Evolutionary conservation across 2,329 filamentous ascomycete species (phyloP).

Genomic region (Aureobasidium melanogenum): DNA sequence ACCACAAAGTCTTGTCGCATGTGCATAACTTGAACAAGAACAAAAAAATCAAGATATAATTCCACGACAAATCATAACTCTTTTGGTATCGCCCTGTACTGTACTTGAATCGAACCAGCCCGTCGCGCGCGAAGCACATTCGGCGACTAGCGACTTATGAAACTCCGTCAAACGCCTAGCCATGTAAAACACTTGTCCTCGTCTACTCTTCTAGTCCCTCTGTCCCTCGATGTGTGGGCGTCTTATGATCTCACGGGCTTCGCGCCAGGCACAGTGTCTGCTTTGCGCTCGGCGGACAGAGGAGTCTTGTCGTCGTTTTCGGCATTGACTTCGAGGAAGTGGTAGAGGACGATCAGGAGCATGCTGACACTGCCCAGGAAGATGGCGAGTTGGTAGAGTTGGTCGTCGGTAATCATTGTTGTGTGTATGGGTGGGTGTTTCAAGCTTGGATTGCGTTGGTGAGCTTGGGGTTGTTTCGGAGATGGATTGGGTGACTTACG

Average conservation of each 20-base stretch:
- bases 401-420: slow-evolving; percentile 88
- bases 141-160: not conserved
- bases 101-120: not conserved
- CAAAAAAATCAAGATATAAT: not conserved
- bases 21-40: not conserved
- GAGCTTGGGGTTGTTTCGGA: not conserved
- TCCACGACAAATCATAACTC: not conserved
- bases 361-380: slow-evolving; percentile 85
- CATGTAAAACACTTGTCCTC: not conserved
- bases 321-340: slow-evolving; percentile 94
- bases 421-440: not conserved
- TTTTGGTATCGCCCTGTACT: not conserved
- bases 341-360: slow-evolving; percentile 88
- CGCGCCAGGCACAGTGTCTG: slow-evolving; percentile 22
- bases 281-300: slow-evolving; percentile 24
- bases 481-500: too few species aligned
- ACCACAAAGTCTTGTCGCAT: not conserved
- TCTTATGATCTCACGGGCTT: slow-evolving; percentile 15
- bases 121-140: not conserved
- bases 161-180: not conserved
- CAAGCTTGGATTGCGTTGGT: not conserved
- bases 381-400: slow-evolving; percentile 85
- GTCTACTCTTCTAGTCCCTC: not conserved
- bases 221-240: too few species aligned
- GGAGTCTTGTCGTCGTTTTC: slow-evolving; percentile 37